Base-by-base conservation (phyloP, 2,329 filamentous ascomycete genomes). In the Simplicillium aogashimaense region DNA sequence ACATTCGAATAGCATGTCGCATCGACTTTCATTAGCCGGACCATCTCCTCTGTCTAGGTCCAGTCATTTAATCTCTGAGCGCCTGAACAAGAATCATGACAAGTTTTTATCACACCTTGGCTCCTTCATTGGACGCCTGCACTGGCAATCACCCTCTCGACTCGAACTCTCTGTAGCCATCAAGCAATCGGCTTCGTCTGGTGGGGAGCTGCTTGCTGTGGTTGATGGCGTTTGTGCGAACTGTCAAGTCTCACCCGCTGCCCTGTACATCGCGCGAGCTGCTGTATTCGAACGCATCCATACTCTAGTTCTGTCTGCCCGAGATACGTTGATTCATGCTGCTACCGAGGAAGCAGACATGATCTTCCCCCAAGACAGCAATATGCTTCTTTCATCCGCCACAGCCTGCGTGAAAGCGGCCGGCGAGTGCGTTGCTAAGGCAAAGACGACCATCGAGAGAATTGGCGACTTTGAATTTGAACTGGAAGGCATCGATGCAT, bases 401-500 rank as follows among this genome's bases (percentile, higher is more conserved):
- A 95, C 88, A 7, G 80, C 78, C 44, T 95, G 89, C 55, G 89
- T 98, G 18, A 82, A 87, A 50, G 84, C 86, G 16, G 88, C 89
- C 35, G 90, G 90, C 32, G 88, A 95, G 50, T 95, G 90, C 59
- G 84, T 95, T 15, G 81, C 84, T 7, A 90, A 89, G 62, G 83
- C 89, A 10, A 87, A 87, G 52, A 73, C 78, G 56, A 79, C 94
- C 35, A 83, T 98, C 43, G 88, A 95, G 61, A 76, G 83, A 45
- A 87, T 92, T 47, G 88, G 89, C 15, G 89, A 95, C 58, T 94
- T 95, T 48, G 88, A 95, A 58, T 78, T 89, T 49, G 86, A 94
- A 56, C 70, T 85, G 40, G 78, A 83, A 48, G 64, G 63, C 14
- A 25, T 25, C 9, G 60, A 54, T 46, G 61, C 68, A 25, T 60